phyloP scores from a whole-genome alignment of 148 eudicot species.

The Dianthus caryophyllus region DNA sequence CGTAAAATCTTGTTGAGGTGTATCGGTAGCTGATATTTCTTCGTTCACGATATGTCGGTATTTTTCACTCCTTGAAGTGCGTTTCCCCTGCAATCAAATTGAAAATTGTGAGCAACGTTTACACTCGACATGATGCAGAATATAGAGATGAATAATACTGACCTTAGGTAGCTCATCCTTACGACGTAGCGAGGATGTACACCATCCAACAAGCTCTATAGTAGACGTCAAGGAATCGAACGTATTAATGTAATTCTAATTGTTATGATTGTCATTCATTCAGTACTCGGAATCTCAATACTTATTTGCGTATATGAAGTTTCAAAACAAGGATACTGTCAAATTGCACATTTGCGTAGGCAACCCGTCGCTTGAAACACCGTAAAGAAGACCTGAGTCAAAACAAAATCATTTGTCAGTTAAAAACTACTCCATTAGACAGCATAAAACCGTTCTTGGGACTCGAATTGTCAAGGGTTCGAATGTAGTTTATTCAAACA shows the following conservation, averaged over 20 bases:
- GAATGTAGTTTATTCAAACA: no score
- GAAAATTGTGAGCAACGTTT: no score
- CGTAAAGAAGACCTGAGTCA: constrained; percentile 70
- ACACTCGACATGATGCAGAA: not conserved
- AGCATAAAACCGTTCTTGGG: not conserved
- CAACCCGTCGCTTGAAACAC: constrained; percentile 72
- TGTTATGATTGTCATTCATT: not conserved
- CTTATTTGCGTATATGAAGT: not conserved
- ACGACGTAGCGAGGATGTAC: constrained; percentile 70
- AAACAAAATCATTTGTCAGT: constrained; percentile 10
- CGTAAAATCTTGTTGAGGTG: constrained; percentile 25
- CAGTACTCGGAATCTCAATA: not conserved
- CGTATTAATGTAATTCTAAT: not conserved
- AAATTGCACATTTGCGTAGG: constrained; percentile 70
- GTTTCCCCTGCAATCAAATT: constrained; percentile 34
- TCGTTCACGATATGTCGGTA: constrained; percentile 62
- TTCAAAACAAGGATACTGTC: constrained; percentile 67
- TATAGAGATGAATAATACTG: not conserved
- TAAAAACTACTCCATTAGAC: not conserved
- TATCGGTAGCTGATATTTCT: constrained; percentile 32
- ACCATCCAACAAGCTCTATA: constrained; percentile 89
- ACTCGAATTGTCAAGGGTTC: no score
- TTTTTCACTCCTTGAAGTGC: constrained; percentile 40
- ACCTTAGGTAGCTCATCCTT: constrained; percentile 76
- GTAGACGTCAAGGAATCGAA: constrained; percentile 38